A percentile compares a stretch with the other conserved stretches of the same genome.
Conservation (phyloP, 73 alveolate species). For the Symbiodinium natans region DNA sequence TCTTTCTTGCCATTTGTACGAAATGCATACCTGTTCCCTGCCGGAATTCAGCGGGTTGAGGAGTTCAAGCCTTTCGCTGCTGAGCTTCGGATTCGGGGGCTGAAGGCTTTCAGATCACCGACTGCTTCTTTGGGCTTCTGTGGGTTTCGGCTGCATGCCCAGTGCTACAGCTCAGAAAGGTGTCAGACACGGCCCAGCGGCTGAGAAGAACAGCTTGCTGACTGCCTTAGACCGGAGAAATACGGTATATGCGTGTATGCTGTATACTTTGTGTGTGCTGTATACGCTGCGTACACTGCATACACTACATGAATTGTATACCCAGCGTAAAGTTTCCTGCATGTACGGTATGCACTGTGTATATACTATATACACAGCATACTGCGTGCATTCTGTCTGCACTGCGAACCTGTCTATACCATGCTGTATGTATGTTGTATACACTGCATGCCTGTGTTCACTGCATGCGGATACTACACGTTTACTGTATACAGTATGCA, state of each 20-base stretch:
- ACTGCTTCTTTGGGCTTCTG: too few relatives aligned
- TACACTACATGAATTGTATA: not conserved
- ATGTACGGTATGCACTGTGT: not conserved
- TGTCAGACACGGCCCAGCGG: constrained; percentile 18
- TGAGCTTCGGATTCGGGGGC: too few relatives aligned
- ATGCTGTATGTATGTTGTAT: too few relatives aligned
- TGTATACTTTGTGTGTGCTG: too few relatives aligned
- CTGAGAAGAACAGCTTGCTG: constrained; percentile 56
- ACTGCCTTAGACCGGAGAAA: constrained; percentile 39
- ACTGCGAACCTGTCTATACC: not conserved
- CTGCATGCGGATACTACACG: not conserved
- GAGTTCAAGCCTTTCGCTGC: too few relatives aligned
- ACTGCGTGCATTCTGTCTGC: not conserved
- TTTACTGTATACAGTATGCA: not conserved
- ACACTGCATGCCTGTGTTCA: too few relatives aligned
- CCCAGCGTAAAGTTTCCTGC: not conserved
- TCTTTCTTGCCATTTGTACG: too few relatives aligned
- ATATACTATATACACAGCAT: not conserved
- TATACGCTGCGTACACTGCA: too few relatives aligned
- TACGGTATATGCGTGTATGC: not conserved
- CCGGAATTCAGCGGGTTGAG: not conserved
- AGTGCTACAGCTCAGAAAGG: too few relatives aligned
- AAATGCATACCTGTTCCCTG: too few relatives aligned
- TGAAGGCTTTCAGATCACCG: too few relatives aligned
- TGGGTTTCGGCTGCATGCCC: too few relatives aligned